phyloP scores from a whole-genome alignment of 2,329 filamentous ascomycete genomes.

The Zymoseptoria passerinii region DNA sequence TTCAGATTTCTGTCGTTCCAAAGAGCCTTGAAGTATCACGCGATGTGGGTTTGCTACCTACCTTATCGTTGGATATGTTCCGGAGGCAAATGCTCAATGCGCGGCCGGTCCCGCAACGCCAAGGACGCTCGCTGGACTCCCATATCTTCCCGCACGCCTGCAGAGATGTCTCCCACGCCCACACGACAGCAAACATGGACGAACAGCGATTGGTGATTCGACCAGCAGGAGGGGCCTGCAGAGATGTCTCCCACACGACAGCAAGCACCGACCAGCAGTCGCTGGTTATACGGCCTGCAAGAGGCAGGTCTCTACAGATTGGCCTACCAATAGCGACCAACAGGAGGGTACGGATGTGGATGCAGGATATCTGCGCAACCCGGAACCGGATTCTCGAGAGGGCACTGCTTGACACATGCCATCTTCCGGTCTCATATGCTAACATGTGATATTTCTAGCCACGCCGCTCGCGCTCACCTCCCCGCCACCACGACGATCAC shows the following conservation, averaged over 20 bases:
- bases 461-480: background rate
- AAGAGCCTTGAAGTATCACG: background rate
- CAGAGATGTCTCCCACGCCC: background rate
- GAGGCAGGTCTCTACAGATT: background rate
- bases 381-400: background rate
- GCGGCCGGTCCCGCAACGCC: background rate
- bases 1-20: background rate
- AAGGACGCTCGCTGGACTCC: background rate
- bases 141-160: background rate
- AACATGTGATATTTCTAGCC: background rate
- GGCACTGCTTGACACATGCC: background rate
- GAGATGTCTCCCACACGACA: too few relatives aligned
- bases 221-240: too few relatives aligned
- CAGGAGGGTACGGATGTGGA: background rate
- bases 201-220: too few relatives aligned
- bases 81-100: background rate
- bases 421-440: background rate
- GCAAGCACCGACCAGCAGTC: background rate
- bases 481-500: constrained; percentile 15
- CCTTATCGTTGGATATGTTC: background rate
- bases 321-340: background rate
- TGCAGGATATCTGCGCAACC: background rate
- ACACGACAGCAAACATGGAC: background rate
- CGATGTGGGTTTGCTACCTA: background rate
- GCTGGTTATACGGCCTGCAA: background rate